Base-by-base conservation (phyloP, 169 alveolate species). In the Plasmodium berghei region DNA sequence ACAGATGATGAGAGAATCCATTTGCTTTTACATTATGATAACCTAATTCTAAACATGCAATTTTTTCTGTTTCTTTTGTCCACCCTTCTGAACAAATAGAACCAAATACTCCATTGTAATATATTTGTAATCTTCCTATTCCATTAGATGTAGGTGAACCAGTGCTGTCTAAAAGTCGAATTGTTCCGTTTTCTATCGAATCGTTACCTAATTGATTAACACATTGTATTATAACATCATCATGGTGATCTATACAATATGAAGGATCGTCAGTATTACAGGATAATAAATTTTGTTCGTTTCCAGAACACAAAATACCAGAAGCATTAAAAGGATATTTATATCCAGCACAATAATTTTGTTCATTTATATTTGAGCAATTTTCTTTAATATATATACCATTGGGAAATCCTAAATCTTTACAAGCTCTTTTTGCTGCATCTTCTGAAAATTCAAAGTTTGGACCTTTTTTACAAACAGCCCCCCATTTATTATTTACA, bases 11-110 rank as follows among this genome's bases (percentile, higher is more conserved):
- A 10, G 97, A 96, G 64, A 93, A 71, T n/a, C 98, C 98, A 26
- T 96, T 97, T 49, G 95, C 93, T 91, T 95, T 90, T 22, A 90
- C 49, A 5, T 93, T 87, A 45, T 92, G 64, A 85, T 94, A 95
- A 42, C 97, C 97, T 94, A 96, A 89, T 73, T 96, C 96, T 63
- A 63, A 86, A 90, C 98, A 96, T 34, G 97, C 97, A 26, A 96
- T 95, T 46, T 85, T 88, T 62, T 93, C 97, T 12, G 96, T 93
- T 42, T 88, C 94, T 56, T 89, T 93, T 63, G 87, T 87, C 97
- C 97, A 96, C 12, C 90, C 92, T 52, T 96, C 98, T 59, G 93
- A 92, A 88, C 98, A 96, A 8, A 96, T 93, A 52, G 96, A 93
- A 10, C 97, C 96, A 75, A 92, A 87, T 5, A n/a, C 9, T 14